Percentiles rank a stretch among this genome's conserved stretches.
These are phyloP conservation scores for Oropetium thomaeum DNA, from an alignment of 176 grass and related monocot genomes.

Conservation along the genomic window DNA sequence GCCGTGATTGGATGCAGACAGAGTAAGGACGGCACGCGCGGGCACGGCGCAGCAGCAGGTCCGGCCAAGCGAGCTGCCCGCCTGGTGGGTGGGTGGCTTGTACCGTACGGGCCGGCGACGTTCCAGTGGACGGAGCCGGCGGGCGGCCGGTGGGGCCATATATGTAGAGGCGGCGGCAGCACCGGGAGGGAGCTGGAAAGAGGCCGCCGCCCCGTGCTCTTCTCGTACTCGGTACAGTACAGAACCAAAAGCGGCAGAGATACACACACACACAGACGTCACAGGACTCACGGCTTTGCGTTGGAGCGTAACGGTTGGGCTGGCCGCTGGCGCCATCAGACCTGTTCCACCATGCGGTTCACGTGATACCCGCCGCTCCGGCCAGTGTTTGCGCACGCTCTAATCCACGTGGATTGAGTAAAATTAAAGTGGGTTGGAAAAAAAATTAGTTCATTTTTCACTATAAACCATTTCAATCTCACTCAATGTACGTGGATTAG, in stretches of 20 bases:
- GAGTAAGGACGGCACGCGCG: too few relatives aligned
- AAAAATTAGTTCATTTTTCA: too few relatives aligned
- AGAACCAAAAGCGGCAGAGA: neutral
- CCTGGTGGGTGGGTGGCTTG: neutral
- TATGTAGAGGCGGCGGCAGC: neutral
- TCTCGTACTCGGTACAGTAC: neutral
- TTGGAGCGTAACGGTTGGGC: conserved; percentile 11
- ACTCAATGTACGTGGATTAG: too few relatives aligned
- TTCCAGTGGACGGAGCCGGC: neutral
- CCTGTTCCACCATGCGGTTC: too few relatives aligned
- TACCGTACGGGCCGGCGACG: neutral
- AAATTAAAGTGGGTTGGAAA: too few relatives aligned
- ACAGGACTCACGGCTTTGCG: neutral
- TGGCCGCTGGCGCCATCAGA: too few relatives aligned
- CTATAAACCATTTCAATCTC: too few relatives aligned
- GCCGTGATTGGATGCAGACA: neutral
- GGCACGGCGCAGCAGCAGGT: too few relatives aligned
- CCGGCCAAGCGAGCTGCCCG: neutral
- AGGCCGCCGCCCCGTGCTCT: neutral
- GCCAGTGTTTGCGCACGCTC: too few relatives aligned
- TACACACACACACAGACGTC: neutral
- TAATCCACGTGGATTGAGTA: too few relatives aligned
- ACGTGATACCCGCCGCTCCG: too few relatives aligned
- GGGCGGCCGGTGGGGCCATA: neutral
- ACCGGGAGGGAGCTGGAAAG: neutral